Evolutionary conservation across 192 early-diverging fungal genomes (phyloP).

Genomic region (Rhizophagus sp.): DNA sequence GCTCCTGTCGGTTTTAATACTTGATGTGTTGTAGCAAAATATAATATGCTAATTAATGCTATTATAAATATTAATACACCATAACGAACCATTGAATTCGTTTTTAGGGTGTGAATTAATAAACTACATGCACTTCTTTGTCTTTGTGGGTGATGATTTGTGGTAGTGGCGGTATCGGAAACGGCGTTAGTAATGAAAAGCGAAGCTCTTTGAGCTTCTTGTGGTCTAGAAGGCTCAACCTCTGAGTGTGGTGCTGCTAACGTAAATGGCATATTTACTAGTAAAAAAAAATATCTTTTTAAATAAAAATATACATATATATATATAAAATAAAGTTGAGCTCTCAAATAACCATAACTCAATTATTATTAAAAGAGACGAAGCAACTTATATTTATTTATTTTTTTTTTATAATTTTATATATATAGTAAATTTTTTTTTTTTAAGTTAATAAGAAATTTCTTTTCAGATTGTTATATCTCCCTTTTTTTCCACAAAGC

Average conservation of each 20-base stretch:
- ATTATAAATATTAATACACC: slow-evolving; percentile 11
- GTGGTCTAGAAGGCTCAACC: not conserved
- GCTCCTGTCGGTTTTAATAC: not conserved
- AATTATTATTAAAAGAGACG: not conserved
- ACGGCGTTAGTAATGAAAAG: not conserved
- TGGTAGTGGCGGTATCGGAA: not conserved
- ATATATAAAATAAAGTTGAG: not conserved
- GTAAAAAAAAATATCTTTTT: not conserved
- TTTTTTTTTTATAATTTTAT: not conserved
- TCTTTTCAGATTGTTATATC: too few relatives aligned
- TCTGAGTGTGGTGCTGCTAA: not conserved
- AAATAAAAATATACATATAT: too few relatives aligned
- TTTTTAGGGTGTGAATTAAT: not conserved
- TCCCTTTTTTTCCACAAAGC: too few relatives aligned
- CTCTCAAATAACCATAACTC: not conserved
- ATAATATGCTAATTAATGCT: slow-evolving; percentile 18
- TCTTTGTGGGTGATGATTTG: not conserved
- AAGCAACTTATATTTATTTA: too few relatives aligned
- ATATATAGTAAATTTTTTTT: too few relatives aligned
- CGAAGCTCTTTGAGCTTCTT: not conserved
- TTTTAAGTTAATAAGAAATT: too few relatives aligned
- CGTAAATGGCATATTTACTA: not conserved
- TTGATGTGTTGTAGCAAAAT: slow-evolving; percentile 24
- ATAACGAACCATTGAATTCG: slow-evolving; percentile 5
- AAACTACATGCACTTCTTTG: not conserved